Percentiles rank a stretch among this genome's conserved stretches.
Conservation (phyloP, 768 basidiomycete species). For the Infundibulicybe gibba region DNA sequence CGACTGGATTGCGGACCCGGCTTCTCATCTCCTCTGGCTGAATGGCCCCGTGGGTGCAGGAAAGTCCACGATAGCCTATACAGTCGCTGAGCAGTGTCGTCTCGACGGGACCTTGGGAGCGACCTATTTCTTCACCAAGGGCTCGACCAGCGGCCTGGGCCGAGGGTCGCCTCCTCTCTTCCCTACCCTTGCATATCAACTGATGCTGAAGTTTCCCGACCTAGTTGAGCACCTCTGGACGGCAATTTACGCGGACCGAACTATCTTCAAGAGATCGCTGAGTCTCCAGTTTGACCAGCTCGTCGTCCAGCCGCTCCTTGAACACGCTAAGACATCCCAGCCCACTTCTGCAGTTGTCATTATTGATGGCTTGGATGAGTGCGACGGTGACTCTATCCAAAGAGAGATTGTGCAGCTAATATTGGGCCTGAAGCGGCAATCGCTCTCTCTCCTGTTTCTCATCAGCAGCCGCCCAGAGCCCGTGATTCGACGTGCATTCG, state of each 20-base stretch:
- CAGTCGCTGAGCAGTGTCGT: constrained; percentile 6
- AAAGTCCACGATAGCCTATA: constrained; percentile 1
- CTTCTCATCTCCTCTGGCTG: constrained; percentile 3
- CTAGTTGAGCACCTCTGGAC: constrained; percentile 2
- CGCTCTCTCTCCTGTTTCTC: constrained; percentile 5
- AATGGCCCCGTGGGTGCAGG: background rate
- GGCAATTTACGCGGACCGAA: constrained; percentile 1
- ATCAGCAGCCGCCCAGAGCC: constrained; percentile 5
- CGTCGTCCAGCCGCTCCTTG: constrained; percentile 2
- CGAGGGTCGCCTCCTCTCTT: constrained; percentile 1
- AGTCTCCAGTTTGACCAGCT: constrained; percentile 3
- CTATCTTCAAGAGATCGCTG: constrained; percentile 1
- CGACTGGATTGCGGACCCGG: constrained; percentile 5
- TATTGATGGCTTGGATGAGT: background rate
- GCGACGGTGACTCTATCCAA: background rate
- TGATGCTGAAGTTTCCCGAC: constrained; percentile 1
- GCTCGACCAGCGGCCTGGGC: background rate
- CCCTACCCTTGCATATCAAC: constrained; percentile 6
- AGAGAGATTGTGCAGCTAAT: constrained; percentile 6
- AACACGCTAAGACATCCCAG: background rate
- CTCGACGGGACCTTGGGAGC: constrained; percentile 2
- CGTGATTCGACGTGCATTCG: constrained; percentile 4
- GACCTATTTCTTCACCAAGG: constrained; percentile 10
- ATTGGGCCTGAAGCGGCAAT: background rate
- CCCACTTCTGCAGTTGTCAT: background rate